Percentiles rank a stretch among this genome's conserved stretches.
Evolutionary conservation across 1,139 yeast genomes (phyloP).

Genomic region (Candida anutae): DNA sequence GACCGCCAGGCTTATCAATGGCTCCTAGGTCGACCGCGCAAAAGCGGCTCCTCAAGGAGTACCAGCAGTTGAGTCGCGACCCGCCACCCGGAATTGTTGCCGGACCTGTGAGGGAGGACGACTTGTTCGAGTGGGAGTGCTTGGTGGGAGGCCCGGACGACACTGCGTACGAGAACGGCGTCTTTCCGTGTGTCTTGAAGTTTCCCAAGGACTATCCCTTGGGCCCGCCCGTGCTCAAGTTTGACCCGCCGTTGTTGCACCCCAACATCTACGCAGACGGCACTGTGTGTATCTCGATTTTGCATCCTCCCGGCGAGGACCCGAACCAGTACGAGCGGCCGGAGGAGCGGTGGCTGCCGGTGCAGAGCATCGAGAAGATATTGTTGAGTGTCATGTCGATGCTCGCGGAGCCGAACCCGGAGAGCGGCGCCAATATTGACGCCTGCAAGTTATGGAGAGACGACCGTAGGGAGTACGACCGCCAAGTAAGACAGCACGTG

Average conservation of each 20-base stretch:
- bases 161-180: constrained; percentile 90
- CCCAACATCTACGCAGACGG: constrained; percentile 95
- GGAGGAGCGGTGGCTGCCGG: constrained; percentile 96
- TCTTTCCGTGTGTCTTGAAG: constrained; percentile 73
- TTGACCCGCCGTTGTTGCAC: constrained; percentile 80
- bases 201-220: constrained; percentile 91
- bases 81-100: constrained; percentile 96
- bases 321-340: constrained; percentile 94
- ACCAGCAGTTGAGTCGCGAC: constrained; percentile 75
- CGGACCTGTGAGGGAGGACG: constrained; percentile 77
- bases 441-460: constrained; percentile 96
- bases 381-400: constrained; percentile 86
- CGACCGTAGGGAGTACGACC: constrained; percentile 57
- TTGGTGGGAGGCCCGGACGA: constrained; percentile 88
- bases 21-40: constrained; percentile 62
- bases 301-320: constrained; percentile 96
- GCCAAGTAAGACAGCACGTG: constrained; percentile 59
- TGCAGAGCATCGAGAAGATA: constrained; percentile 93
- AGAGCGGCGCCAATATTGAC: constrained; percentile 94
- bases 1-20: too few species aligned
- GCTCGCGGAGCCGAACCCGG: constrained; percentile 96
- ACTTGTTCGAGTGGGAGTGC: constrained; percentile 87
- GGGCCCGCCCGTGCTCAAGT: constrained; percentile 80
- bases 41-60: constrained; percentile 77
- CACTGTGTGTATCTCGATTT: constrained; percentile 87